Evolutionary conservation across 2,329 filamentous ascomycete species (phyloP).

Genomic region (Fusarium heterosporum): DNA sequence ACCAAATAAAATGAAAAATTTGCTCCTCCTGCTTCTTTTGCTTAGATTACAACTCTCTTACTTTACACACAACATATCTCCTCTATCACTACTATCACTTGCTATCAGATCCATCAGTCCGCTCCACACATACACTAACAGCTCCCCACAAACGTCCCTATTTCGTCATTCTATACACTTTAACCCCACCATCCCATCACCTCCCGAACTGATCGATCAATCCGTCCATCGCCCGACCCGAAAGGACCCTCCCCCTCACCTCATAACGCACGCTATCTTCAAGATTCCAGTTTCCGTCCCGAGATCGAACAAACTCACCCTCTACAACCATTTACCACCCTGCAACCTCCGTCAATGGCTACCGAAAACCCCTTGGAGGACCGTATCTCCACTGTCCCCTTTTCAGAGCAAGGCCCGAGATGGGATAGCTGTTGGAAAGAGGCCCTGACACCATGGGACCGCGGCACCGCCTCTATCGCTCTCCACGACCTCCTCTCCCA

Average conservation of each 20-base stretch:
- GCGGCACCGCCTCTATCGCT: slow-evolving; percentile 63
- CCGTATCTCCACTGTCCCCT: slow-evolving; percentile 51
- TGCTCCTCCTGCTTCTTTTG: not conserved
- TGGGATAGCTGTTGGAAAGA: slow-evolving; percentile 65
- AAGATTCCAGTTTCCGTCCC: slow-evolving; percentile 8
- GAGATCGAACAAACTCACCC: slow-evolving; percentile 5
- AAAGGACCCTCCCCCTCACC: slow-evolving; percentile 34
- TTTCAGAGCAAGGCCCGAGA: slow-evolving; percentile 51
- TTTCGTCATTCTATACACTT: slow-evolving; percentile 36
- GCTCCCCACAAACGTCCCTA: slow-evolving; percentile 23
- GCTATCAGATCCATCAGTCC: not conserved
- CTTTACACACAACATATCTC: not conserved
- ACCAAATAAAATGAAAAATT: slow-evolving; percentile 14
- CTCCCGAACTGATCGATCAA: slow-evolving; percentile 37
- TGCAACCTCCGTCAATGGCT: slow-evolving; percentile 34
- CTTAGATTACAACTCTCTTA: not conserved
- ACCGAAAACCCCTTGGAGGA: slow-evolving; percentile 46
- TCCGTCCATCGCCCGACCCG: slow-evolving; percentile 34
- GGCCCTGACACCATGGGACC: slow-evolving; percentile 66
- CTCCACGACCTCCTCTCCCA: slow-evolving; percentile 64
- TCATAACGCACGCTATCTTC: slow-evolving; percentile 26
- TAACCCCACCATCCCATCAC: slow-evolving; percentile 34
- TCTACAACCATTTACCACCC: not conserved
- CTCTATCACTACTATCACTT: not conserved
- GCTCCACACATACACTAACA: slow-evolving; percentile 2